Base-by-base conservation (phyloP, 2,329 filamentous ascomycete species). In the Meredithiella fracta region DNA sequence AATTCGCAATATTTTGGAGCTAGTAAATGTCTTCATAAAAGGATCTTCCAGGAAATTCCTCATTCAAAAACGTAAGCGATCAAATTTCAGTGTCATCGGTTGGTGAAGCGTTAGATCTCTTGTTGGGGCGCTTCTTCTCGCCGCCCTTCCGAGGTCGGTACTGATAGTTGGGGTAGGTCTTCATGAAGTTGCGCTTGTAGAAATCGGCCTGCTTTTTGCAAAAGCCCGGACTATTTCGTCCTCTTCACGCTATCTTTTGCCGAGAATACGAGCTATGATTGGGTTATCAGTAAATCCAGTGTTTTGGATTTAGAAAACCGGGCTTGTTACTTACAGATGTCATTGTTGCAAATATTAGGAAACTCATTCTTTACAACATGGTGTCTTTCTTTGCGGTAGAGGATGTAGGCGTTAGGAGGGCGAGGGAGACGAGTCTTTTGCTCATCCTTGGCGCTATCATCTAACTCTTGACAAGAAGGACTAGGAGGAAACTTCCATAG, bases 361-460 rank as follows among this genome's bases (percentile, higher is more conserved):
- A 38, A 38, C 14, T 26, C 20, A 11, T 9, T 8, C 11, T 47
- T 57, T 17, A 53, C 29, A 3, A 6, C 23, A 34, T 51, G 55
- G 38, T 57, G 55, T 47, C 38, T 53, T 7, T 57, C 55, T 49
- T 57, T 53, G 3, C 55, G 49, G 34, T 57, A 57, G 49, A 57
- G 22, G 14, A 57, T 57, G 26, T 57, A 57, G 1, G 55, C 55
- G 37, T 57, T 57, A 5, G 55, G 55, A 9, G 55, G 55, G 8
- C 55, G 55, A 25, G 55, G 49, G 26, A 57, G 25, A 4, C 37
- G 37, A 17, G 23, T 17, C 23, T 44, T 38, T 6, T 17, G n/a
- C n/a, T 49, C 50, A 23, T 49, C 25, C 40, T 49, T 47, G 7
- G 26, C 40, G n/a, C 8, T n/a, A 7, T 26, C 9, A 3, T 23